phyloP scores from a whole-genome alignment of 2,329 filamentous ascomycete genomes.

The Verticillium longisporum region DNA sequence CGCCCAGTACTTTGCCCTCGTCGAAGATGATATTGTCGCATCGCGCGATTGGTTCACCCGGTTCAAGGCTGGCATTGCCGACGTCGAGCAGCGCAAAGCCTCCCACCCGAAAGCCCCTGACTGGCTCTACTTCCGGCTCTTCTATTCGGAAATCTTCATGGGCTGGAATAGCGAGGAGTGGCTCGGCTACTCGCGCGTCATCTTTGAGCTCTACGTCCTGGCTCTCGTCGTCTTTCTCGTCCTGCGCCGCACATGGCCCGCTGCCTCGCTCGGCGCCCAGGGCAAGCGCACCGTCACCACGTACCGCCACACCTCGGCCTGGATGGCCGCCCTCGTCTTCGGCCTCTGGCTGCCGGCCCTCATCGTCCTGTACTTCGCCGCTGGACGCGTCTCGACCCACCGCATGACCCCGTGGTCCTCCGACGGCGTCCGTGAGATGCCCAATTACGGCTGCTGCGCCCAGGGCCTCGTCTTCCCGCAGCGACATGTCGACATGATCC shows the following conservation, averaged over 20 bases:
- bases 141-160: constrained; percentile 29
- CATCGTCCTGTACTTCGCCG: constrained; percentile 21
- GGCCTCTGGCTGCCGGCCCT: constrained; percentile 24
- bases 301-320: constrained; percentile 12
- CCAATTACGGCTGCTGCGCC: constrained; percentile 29
- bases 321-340: constrained; percentile 15
- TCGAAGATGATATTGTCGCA: constrained; percentile 30
- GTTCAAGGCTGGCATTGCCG: constrained; percentile 17
- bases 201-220: constrained; percentile 18
- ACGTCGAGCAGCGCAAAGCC: constrained; percentile 18
- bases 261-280: background rate
- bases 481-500: constrained; percentile 19
- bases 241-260: background rate
- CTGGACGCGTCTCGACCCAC: constrained; percentile 18
- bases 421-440: constrained; percentile 24
- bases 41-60: constrained; percentile 24
- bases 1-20: constrained; percentile 25
- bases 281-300: constrained; percentile 2
- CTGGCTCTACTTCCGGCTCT: constrained; percentile 29
- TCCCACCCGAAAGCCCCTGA: constrained; percentile 8
- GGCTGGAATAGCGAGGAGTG: constrained; percentile 30
- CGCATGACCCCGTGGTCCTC: constrained; percentile 14
- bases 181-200: constrained; percentile 18
- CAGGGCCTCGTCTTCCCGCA: constrained; percentile 28
- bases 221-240: constrained; percentile 14